These are phyloP conservation scores for Salix suchowensis DNA, from an alignment of 345 rosid species.

Conservation along the genomic window DNA sequence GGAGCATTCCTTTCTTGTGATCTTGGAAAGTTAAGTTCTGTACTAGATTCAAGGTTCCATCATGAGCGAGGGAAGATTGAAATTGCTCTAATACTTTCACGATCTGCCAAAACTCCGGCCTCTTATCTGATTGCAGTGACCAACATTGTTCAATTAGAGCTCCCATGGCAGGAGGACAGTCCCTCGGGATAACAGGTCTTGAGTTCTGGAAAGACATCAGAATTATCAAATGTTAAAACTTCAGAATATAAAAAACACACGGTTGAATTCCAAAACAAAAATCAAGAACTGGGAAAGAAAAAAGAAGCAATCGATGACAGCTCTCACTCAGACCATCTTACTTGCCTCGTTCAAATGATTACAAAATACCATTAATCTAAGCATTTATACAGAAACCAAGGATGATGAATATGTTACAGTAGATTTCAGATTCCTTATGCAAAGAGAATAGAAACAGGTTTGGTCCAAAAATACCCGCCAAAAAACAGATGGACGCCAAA, in stretches of 20 bases:
- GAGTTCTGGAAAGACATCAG: slow-evolving; percentile 46
- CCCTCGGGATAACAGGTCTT: slow-evolving; percentile 70
- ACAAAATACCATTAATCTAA: background rate
- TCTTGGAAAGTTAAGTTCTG: slow-evolving; percentile 47
- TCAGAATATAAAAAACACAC: background rate
- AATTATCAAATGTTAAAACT: background rate
- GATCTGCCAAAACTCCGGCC: slow-evolving; percentile 94
- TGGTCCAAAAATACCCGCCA: no score
- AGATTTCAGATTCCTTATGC: background rate
- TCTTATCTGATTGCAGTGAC: slow-evolving; percentile 77
- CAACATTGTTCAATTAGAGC: slow-evolving; percentile 93
- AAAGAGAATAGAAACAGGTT: background rate
- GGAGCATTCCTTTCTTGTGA: slow-evolving; percentile 71
- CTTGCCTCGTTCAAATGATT: background rate
- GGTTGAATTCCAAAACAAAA: background rate
- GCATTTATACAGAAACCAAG: background rate
- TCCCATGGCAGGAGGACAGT: slow-evolving; percentile 70
- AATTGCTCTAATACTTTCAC: slow-evolving; percentile 88
- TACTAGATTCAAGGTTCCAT: slow-evolving; percentile 61
- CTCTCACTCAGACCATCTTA: background rate
- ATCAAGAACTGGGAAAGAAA: background rate
- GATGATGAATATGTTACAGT: background rate
- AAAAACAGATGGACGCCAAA: background rate
- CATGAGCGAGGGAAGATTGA: slow-evolving; percentile 47
- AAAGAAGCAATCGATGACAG: background rate